Evolutionary conservation across 345 rosid genomes (phyloP).

Genomic region (Moricandia arvensis): DNA sequence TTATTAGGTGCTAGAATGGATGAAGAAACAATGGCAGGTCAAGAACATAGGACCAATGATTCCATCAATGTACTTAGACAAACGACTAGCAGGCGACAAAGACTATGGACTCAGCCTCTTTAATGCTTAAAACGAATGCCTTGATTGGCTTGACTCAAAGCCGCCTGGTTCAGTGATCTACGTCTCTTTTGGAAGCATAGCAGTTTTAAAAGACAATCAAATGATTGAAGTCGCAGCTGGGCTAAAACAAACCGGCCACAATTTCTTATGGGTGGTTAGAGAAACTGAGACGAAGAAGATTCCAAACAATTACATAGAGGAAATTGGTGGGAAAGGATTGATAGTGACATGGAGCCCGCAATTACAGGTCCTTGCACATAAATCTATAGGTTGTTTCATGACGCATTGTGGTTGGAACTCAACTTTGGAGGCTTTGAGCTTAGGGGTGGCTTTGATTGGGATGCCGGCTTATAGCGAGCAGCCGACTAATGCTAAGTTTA

Average conservation of each 20-base stretch:
- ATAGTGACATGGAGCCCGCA: slow-evolving; percentile 56
- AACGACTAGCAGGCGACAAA: slow-evolving; percentile 41
- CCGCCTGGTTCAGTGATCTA: slow-evolving; percentile 45
- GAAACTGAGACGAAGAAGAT: slow-evolving; percentile 49
- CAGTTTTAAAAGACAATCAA: slow-evolving; percentile 42
- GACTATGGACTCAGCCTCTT: slow-evolving; percentile 54
- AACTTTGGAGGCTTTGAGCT: slow-evolving; percentile 52
- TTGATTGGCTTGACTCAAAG: slow-evolving; percentile 54
- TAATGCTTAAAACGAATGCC: slow-evolving; percentile 40
- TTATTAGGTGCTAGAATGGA: slow-evolving; percentile 43
- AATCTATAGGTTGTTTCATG: slow-evolving; percentile 49
- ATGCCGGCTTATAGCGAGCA: slow-evolving; percentile 38
- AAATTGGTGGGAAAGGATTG: slow-evolving; percentile 38
- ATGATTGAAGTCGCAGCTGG: slow-evolving; percentile 51
- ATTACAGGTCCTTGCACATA: slow-evolving; percentile 47
- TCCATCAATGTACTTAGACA: slow-evolving; percentile 57
- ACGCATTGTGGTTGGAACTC: slow-evolving; percentile 70
- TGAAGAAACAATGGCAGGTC: slow-evolving; percentile 41
- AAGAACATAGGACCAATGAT: slow-evolving; percentile 51
- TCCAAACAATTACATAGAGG: slow-evolving; percentile 37
- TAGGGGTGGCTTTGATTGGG: slow-evolving; percentile 56
- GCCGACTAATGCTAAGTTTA: slow-evolving; percentile 43
- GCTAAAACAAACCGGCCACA: slow-evolving; percentile 32
- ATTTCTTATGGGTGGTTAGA: slow-evolving; percentile 61
- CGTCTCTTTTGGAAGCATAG: slow-evolving; percentile 53